phyloP scores from a whole-genome alignment of 2,329 filamentous ascomycete genomes.

The Arachnopeziza araneosa region DNA sequence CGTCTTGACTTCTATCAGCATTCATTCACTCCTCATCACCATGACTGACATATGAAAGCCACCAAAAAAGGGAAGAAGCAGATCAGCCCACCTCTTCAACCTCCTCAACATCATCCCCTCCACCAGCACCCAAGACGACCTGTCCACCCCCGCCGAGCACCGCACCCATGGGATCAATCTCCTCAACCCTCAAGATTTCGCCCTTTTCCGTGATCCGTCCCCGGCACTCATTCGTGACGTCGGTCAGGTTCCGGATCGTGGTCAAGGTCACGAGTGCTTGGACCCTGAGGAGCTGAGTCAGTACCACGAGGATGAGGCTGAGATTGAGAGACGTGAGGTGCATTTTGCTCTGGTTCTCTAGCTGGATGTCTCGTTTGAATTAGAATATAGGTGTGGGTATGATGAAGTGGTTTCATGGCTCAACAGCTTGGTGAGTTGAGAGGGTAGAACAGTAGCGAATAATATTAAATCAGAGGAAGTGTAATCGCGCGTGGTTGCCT shows the following conservation, averaged over 20 bases:
- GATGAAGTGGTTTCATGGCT: too few relatives aligned
- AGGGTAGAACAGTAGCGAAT: too few relatives aligned
- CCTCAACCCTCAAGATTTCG: conserved; percentile 1
- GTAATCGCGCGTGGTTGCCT: neutral
- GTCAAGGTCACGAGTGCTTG: conserved; percentile 18
- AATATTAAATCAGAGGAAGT: neutral
- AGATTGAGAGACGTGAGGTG: neutral
- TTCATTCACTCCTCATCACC: neutral
- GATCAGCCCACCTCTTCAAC: conserved; percentile 24
- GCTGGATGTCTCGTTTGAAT: too few relatives aligned
- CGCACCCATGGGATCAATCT: conserved; percentile 4
- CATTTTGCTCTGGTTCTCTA: neutral
- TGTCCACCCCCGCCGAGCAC: neutral
- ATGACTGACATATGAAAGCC: neutral
- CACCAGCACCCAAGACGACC: neutral
- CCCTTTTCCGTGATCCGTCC: neutral
- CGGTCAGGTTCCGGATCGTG: conserved; percentile 18
- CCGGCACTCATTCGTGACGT: conserved; percentile 11
- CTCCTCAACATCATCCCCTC: conserved; percentile 14
- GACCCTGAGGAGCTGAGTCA: neutral
- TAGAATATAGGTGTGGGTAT: too few relatives aligned
- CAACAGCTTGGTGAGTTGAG: too few relatives aligned
- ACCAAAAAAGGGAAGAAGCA: conserved; percentile 2
- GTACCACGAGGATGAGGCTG: neutral
- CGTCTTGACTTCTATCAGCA: conserved; percentile 12